Evolutionary conservation across 108 stramenopile species (phyloP).

Genomic region (Cyclotella kingstonii): DNA sequence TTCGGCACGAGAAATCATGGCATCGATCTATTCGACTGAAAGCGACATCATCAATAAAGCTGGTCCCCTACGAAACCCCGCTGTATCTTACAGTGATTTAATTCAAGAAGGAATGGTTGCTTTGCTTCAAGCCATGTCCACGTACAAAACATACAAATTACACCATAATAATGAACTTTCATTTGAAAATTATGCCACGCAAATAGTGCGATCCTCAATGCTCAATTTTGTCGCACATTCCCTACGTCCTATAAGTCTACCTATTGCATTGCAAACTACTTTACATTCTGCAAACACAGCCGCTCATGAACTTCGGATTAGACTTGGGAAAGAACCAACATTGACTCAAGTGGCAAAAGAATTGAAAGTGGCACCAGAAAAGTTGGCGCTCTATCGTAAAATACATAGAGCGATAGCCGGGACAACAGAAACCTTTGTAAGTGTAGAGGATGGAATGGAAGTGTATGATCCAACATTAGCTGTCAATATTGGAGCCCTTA

Average conservation of each 20-base stretch:
- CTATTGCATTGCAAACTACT: conserved; percentile 28
- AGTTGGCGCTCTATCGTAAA: conserved; percentile 28
- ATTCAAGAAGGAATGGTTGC: conserved; percentile 70
- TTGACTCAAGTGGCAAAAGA: conserved; percentile 21
- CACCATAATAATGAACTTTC: not conserved
- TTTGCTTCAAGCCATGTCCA: conserved; percentile 54
- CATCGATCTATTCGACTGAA: not conserved
- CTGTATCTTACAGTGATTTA: conserved; percentile 46
- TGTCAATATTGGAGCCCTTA: conserved; percentile 5
- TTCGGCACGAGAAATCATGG: conserved; percentile 30
- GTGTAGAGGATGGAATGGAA: conserved; percentile 27
- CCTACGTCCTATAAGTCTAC: conserved; percentile 21
- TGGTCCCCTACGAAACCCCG: not conserved
- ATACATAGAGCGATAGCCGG: conserved; percentile 17
- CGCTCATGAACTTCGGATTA: conserved; percentile 1
- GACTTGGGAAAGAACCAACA: conserved; percentile 14
- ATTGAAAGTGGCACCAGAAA: conserved; percentile 3
- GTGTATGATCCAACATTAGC: conserved; percentile 22
- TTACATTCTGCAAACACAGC: conserved; percentile 16
- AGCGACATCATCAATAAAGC: not conserved
- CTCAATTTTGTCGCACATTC: conserved; percentile 20
- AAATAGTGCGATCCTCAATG: conserved; percentile 35
- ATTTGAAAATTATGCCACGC: conserved; percentile 54
- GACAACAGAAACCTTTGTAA: conserved; percentile 3
- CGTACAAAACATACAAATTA: conserved; percentile 18